These are phyloP conservation scores for Neurospora sp. DNA, from an alignment of 495 filamentous ascomycete genomes.

Conservation along the genomic window DNA sequence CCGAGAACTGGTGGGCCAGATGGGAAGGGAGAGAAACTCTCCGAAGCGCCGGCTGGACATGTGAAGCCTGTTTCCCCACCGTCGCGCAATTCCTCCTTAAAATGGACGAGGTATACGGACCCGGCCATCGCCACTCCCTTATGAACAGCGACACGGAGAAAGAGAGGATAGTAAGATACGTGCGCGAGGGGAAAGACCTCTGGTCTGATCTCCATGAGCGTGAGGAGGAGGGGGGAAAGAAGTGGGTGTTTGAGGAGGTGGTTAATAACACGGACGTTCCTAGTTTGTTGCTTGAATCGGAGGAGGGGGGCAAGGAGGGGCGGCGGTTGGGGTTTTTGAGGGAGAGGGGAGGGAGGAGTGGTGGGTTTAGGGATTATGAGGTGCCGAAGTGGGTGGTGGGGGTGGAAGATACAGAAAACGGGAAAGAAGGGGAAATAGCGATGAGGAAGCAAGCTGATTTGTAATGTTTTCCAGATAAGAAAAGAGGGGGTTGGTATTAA, in stretches of 20 bases:
- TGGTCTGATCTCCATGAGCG: constrained; percentile 24
- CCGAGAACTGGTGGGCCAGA: not conserved
- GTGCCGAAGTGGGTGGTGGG: not conserved
- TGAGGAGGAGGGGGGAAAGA: constrained; percentile 15
- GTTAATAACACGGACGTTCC: constrained; percentile 37
- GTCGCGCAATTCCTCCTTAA: constrained; percentile 42
- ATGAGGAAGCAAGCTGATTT: not conserved
- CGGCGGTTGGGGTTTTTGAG: constrained; percentile 29
- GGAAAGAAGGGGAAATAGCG: not conserved
- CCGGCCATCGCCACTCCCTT: constrained; percentile 25
- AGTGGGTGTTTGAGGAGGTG: constrained; percentile 34
- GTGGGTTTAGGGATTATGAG: constrained; percentile 31
- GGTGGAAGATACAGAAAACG: not conserved
- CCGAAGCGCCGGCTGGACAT: constrained; percentile 44
- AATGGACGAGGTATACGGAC: constrained; percentile 41
- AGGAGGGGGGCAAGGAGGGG: constrained; percentile 1
- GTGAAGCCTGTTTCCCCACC: constrained; percentile 43
- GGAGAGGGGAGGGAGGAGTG: constrained; percentile 26
- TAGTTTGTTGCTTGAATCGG: constrained; percentile 18
- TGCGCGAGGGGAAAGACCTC: constrained; percentile 39
- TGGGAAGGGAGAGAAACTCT: constrained; percentile 30
- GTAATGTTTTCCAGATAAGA: not conserved
- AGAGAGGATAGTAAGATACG: constrained; percentile 32
- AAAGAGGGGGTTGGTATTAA: not conserved
- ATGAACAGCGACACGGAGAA: constrained; percentile 27